Percentiles rank a stretch among this genome's conserved stretches.
phyloP scores from a whole-genome alignment of 2,329 filamentous ascomycete species.

The Hyphodiscus sp. region DNA sequence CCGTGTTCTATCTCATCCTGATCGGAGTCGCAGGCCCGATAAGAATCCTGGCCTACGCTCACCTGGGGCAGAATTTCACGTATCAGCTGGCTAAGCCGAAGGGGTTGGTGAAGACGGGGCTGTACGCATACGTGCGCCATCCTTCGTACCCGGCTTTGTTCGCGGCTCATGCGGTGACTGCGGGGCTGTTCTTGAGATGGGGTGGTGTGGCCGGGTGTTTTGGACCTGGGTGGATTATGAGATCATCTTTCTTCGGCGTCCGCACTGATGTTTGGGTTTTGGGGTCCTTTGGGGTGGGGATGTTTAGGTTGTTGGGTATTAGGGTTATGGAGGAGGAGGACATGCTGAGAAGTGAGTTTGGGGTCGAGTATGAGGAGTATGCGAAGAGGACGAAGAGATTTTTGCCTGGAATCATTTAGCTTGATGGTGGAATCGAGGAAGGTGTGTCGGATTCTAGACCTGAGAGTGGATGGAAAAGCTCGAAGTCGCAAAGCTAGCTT shows the following conservation, averaged over 20 bases:
- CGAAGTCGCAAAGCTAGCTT: too few species aligned
- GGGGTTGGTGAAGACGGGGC: conserved; percentile 67
- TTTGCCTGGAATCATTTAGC: conserved; percentile 38
- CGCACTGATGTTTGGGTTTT: conserved; percentile 21
- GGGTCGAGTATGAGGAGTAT: conserved; percentile 42
- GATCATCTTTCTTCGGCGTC: conserved; percentile 1
- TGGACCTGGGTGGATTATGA: conserved; percentile 23
- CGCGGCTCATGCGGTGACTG: conserved; percentile 29
- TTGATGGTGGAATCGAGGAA: background rate
- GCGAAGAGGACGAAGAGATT: conserved; percentile 42
- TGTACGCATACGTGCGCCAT: conserved; percentile 72
- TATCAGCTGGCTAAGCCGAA: conserved; percentile 48
- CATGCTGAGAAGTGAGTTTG: conserved; percentile 43
- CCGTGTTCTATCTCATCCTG: conserved; percentile 12
- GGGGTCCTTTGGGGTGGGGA: background rate
- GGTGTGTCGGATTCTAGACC: too few species aligned
- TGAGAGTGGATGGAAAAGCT: too few species aligned
- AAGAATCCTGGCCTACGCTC: conserved; percentile 35
- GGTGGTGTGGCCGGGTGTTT: conserved; percentile 37
- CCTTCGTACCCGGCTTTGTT: conserved; percentile 62
- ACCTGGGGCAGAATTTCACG: conserved; percentile 46
- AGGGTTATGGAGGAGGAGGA: conserved; percentile 43
- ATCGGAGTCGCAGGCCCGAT: conserved; percentile 23
- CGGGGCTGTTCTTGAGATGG: conserved; percentile 30
- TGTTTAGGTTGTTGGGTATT: conserved; percentile 3